phyloP scores from a whole-genome alignment of 768 basidiomycete species.

The Strobilomyces confusus region DNA sequence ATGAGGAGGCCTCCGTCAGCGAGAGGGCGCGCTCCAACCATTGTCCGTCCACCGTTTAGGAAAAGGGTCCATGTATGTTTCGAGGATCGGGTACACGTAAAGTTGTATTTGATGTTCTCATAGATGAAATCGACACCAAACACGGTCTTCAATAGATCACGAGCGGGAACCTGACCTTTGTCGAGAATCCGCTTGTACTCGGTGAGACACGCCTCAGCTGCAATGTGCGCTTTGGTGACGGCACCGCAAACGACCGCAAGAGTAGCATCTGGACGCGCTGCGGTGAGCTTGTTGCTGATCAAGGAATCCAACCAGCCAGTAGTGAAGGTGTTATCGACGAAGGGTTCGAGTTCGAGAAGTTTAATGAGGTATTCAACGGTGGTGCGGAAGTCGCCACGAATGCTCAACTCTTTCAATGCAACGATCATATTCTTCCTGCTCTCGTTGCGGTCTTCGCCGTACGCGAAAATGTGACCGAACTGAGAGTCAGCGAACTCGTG shows the following conservation, averaged over 20 bases:
- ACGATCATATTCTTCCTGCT: conserved; percentile 99
- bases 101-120: conserved; percentile 91
- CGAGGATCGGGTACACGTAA: conserved; percentile 91
- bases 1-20: conserved; percentile 95
- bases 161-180: conserved; percentile 96
- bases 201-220: conserved; percentile 82
- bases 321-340: conserved; percentile 96
- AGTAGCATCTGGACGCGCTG: conserved; percentile 89
- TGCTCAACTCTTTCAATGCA: conserved; percentile 95
- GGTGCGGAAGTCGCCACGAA: conserved; percentile 97
- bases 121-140: conserved; percentile 98
- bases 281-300: conserved; percentile 95
- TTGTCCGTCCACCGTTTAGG: conserved; percentile 89
- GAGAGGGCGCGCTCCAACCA: conserved; percentile 88
- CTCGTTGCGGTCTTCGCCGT: conserved; percentile 93
- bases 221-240: conserved; percentile 90
- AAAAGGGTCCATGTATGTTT: conserved; percentile 89
- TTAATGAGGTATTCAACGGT: conserved; percentile 99
- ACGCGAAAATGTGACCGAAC: conserved; percentile 99
- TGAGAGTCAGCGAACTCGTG: conserved; percentile 99
- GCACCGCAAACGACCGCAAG: conserved; percentile 96
- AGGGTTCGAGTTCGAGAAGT: conserved; percentile 90
- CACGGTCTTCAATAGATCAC: conserved; percentile 93
- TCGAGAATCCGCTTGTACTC: conserved; percentile 96
- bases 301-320: conserved; percentile 98